phyloP scores from a whole-genome alignment of 805 yeast genomes.

The Myxozyma neglecta region DNA sequence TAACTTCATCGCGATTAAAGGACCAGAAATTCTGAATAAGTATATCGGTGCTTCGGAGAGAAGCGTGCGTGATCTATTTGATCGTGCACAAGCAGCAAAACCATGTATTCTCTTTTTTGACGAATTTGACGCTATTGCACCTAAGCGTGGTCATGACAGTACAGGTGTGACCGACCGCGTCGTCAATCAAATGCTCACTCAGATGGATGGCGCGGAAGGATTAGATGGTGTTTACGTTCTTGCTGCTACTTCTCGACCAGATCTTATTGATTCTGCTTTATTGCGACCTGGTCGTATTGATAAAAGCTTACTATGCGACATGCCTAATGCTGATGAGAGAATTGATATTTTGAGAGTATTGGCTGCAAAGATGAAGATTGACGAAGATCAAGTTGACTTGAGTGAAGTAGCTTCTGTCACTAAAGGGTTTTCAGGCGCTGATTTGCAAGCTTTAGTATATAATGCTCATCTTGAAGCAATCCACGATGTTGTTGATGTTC shows the following conservation, averaged over 20 bases:
- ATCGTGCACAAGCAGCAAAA: conserved; percentile 89
- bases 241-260: conserved; percentile 96
- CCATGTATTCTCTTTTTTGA: conserved; percentile 93
- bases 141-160: conserved; percentile 89
- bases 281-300: conserved; percentile 95
- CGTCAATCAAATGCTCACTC: conserved; percentile 93
- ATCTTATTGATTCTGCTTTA: conserved; percentile 89
- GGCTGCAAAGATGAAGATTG: conserved; percentile 58
- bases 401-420: conserved; percentile 58
- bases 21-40: conserved; percentile 93
- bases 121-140: conserved; percentile 96
- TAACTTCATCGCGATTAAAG: conserved; percentile 91
- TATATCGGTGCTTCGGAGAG: conserved; percentile 98
- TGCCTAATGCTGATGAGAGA: conserved; percentile 73
- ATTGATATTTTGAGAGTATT: conserved; percentile 63
- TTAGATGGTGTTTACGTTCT: conserved; percentile 93
- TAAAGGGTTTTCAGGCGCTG: conserved; percentile 90
- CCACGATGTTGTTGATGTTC: conserved; percentile 50
- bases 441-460: conserved; percentile 85
- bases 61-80: conserved; percentile 87
- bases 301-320: conserved; percentile 84
- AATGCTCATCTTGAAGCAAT: conserved; percentile 86
- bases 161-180: conserved; percentile 98
- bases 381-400: conserved; percentile 45
- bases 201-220: conserved; percentile 99